A percentile compares a stretch with the other conserved stretches of the same genome.
These are phyloP conservation scores for Fusarium praegraminearum DNA, from an alignment of 2,329 filamentous ascomycete genomes.

Conservation along the genomic window DNA sequence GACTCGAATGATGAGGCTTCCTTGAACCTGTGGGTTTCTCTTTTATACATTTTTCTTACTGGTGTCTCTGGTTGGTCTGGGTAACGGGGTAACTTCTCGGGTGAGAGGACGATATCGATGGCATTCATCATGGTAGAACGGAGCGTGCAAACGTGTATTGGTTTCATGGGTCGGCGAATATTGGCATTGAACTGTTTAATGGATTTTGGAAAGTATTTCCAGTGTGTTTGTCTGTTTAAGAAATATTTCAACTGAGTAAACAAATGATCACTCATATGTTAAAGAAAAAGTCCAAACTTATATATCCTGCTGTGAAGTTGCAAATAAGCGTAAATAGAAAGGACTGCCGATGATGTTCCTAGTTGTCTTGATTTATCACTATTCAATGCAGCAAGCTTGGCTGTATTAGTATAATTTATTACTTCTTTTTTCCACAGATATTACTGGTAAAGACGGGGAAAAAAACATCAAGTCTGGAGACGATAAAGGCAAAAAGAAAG, in stretches of 20 bases:
- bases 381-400: no score
- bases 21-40: background rate
- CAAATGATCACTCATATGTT: background rate
- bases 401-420: no score
- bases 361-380: no score
- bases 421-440: no score
- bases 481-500: background rate
- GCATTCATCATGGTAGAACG: background rate
- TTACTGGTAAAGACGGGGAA: no score
- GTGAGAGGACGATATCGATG: background rate
- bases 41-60: background rate
- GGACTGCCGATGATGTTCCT: no score
- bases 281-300: background rate
- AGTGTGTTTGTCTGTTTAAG: background rate
- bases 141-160: slow-evolving; percentile 1
- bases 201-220: background rate
- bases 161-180: background rate
- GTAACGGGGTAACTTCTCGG: background rate
- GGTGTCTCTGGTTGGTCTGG: background rate
- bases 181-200: background rate
- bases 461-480: no score
- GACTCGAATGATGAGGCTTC: slow-evolving; percentile 27
- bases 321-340: no score
- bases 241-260: background rate
- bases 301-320: background rate